phyloP scores from a whole-genome alignment of 2,329 filamentous ascomycete species.

The Arachnomyces sp. region DNA sequence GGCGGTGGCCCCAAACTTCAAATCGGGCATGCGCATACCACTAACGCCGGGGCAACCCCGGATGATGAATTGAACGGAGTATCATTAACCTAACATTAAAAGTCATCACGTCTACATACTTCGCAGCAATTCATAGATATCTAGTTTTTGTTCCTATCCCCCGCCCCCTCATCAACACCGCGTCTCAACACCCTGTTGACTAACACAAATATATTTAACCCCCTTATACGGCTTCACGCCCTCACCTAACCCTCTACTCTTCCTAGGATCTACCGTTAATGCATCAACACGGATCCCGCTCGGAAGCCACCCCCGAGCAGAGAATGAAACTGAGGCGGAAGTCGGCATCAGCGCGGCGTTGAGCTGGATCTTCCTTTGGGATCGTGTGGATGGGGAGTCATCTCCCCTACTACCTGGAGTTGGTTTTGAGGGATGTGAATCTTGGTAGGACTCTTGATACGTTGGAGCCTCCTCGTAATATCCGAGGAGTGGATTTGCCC shows the following conservation, averaged over 20 bases:
- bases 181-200: constrained; percentile 45
- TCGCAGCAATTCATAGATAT: constrained; percentile 1
- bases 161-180: constrained; percentile 23
- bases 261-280: constrained; percentile 59
- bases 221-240: constrained; percentile 93
- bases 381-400: constrained; percentile 8
- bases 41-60: no score
- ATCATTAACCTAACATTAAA: no score
- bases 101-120: neutral
- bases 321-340: constrained; percentile 61
- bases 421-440: constrained; percentile 24
- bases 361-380: constrained; percentile 42
- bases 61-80: no score
- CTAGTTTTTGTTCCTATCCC: neutral
- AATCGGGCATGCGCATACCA: no score
- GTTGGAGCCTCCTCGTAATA: constrained; percentile 39
- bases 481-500: constrained; percentile 35
- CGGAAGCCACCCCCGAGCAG: constrained; percentile 55
- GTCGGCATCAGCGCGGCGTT: constrained; percentile 74
- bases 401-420: constrained; percentile 28
- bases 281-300: constrained; percentile 57
- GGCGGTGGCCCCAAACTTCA: no score
- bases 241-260: constrained; percentile 76
- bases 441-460: constrained; percentile 17
- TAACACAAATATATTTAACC: constrained; percentile 86